Conservation (phyloP, 2,329 filamentous ascomycete genomes). For the Trichoderma sp. region DNA sequence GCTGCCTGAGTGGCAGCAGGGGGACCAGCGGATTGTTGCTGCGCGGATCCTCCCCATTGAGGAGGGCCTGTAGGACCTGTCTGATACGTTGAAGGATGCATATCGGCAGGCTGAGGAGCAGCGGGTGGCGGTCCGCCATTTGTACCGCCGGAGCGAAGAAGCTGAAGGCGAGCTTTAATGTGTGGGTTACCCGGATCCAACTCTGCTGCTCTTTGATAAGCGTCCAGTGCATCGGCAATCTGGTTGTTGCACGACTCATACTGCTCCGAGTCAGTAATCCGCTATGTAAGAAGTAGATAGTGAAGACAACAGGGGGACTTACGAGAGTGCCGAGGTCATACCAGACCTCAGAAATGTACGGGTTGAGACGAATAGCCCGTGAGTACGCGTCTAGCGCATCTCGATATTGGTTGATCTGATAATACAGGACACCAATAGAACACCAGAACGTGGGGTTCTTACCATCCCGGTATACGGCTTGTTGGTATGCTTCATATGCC, state of each 20-base stretch:
- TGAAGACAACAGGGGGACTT: constrained; percentile 41
- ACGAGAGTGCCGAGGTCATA: constrained; percentile 95
- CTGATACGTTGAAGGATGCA: constrained; percentile 93
- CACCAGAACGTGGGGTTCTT: constrained; percentile 99
- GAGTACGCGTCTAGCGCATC: constrained; percentile 98
- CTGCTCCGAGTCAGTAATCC: constrained; percentile 47
- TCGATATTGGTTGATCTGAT: constrained; percentile 99
- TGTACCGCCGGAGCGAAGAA: constrained; percentile 78
- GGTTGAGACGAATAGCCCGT: constrained; percentile 91
- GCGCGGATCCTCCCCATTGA: constrained; percentile 81
- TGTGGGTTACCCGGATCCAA: constrained; percentile 90
- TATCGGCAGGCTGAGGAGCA: constrained; percentile 89
- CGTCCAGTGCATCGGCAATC: constrained; percentile 91
- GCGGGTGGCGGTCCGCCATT: constrained; percentile 71
- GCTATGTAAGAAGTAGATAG: not conserved
- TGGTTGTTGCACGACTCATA: constrained; percentile 99
- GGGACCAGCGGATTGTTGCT: constrained; percentile 53
- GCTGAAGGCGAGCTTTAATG: constrained; percentile 90
- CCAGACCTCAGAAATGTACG: constrained; percentile 98
- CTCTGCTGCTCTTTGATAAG: constrained; percentile 91
- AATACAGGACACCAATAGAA: constrained; percentile 97
- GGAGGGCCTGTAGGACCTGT: constrained; percentile 78
- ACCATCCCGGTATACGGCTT: constrained; percentile 96
- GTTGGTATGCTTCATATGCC: constrained; percentile 96
- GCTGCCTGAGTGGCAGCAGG: constrained; percentile 61